phyloP scores from a whole-genome alignment of 75 land plant genomes.

The Sequoia sempervirens region DNA sequence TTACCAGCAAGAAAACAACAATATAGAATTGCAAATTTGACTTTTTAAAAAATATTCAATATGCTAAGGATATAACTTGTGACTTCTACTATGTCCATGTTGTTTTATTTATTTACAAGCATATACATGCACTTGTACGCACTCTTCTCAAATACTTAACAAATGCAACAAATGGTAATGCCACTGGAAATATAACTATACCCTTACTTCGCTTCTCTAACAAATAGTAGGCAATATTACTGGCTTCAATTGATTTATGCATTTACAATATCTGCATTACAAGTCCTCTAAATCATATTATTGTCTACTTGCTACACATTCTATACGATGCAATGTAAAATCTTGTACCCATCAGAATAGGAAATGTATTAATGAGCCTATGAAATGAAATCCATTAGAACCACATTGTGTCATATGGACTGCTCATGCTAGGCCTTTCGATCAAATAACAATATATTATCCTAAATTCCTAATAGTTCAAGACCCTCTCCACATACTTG shows the following conservation, averaged over 20 bases:
- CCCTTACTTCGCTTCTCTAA: not conserved
- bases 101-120: not conserved
- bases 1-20: not conserved
- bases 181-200: not conserved
- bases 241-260: not conserved
- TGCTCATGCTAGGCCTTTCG: not conserved
- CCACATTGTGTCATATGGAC: not conserved
- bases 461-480: not conserved
- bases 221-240: not conserved
- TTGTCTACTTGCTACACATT: not conserved
- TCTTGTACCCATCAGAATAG: not conserved
- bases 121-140: not conserved
- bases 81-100: not conserved
- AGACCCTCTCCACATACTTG: not conserved
- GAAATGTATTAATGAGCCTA: not conserved
- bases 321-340: not conserved
- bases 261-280: not conserved
- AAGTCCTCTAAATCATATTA: not conserved
- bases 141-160: not conserved
- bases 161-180: too few relatives aligned
- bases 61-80: not conserved
- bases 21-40: not conserved
- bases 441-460: too few relatives aligned
- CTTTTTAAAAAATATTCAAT: not conserved
- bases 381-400: constrained; percentile 1